Base-by-base conservation (phyloP, 2,329 filamentous ascomycete species). In the Fusarium staphyleae region DNA sequence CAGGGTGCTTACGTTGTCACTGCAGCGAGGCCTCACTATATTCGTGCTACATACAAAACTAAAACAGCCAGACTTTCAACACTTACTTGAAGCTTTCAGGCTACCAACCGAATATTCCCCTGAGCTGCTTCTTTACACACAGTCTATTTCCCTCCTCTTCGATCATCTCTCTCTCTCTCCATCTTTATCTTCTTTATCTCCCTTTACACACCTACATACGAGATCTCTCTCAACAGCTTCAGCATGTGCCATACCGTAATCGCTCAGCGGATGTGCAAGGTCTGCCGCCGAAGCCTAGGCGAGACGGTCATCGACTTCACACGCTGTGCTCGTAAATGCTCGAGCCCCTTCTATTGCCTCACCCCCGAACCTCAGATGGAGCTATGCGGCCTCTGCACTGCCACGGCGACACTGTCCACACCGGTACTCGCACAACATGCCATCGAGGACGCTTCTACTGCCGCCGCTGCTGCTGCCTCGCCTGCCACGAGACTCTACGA, bases 161-260 rank as follows among this genome's bases (percentile, higher is more conserved):
- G n/a, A n/a, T n/a, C n/a, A n/a, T n/a, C n/a, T 13, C 22, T 37
- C 32, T 46, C 34, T 16, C 11, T 26, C 13, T 14, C 28, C 5
- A 3, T 14, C 33, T 13, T 19, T 37, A 16, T 14, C 13, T 34
- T 16, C 30, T 44, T 33, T 24, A 29, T 34, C 40, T 37, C 22
- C 30, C 9, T 40, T 13, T 18, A 43, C 24, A 32, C 19, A 40
- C 19, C 4, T 6, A 22, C 30, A 33, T 43, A 44, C 37, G 22
- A 30, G 39, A 50, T 48, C 50, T 35, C 33, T 3, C 33, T 24
- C 39, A 14, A 16, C n/a, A 42, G 19, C 40, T 19, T 53, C 62
- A 63, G 45, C 48, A 70, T 69, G 68, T 70, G 68, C 42, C 68
- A 69, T 64, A 68, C 60, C 32, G 60, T 69, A 50, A 59, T 68